Evolutionary conservation across 2,329 filamentous ascomycete species (phyloP), one percentile per base, ranked within the genome.

Genomic region (Talaromyces marneffei): DNA sequence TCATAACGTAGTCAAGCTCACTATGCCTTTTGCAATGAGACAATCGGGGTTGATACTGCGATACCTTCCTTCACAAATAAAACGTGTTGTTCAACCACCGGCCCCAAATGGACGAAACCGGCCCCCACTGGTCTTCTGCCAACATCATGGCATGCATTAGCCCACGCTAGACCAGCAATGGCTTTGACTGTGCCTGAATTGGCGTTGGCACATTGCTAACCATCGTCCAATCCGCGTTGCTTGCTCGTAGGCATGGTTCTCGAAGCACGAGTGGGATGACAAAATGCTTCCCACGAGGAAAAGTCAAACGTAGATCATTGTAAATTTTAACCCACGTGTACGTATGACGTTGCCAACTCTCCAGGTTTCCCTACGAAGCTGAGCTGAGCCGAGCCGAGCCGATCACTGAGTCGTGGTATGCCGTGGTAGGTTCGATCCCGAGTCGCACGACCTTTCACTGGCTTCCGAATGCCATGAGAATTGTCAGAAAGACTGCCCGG

Each of bases 91-190:
- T 29, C 6, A 33, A 10, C 10, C 48, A 57, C 29, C 60, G 37
- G 46, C 60, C 60, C 54, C 55, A 48, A 42, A 40, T 9, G 27
- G 40, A 46, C 54, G 60, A 62, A 62, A 61, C 59, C 33, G 52
- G 59, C 59, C 59, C 59, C 59, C 59, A 61, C 48, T 33, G 48
- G 20, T 39, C 31, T 55, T 40, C 23, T 55, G 33, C 29, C 3
- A 48, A 14, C 39, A 57, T 57, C 55, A 57, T 48, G 25, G 40
- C 55, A 48, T 57, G 55, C 39, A 57, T 46, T 46, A 57, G 40
- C 18, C 27, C 20, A 31, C 20, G 29, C 35, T 25, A 42, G 16
- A 55, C 23, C 20, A 52, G 27, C 48, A 33, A 52, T 56, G 16
- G 37, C 53, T 29, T 29, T 39, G 14, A 37, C 40, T 46, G 54